Base-by-base conservation (phyloP, 257 asterid genomes). In the Verbascum thapsus region DNA sequence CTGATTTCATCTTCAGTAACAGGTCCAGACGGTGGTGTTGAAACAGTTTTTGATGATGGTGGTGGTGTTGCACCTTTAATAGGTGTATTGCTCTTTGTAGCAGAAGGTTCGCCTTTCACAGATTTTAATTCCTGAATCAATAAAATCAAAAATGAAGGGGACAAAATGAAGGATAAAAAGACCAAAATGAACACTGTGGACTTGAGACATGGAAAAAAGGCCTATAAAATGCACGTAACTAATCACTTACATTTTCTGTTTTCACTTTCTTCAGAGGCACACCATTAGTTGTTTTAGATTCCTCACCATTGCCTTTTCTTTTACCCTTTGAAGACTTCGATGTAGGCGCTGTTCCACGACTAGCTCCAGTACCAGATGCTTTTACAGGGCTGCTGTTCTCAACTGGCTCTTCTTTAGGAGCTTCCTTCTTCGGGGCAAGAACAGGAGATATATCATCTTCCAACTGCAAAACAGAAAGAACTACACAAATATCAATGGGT, bases 1-100 rank as follows among this genome's bases (percentile, higher is more conserved):
- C 88, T 83, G 49, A 92, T 94, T 78, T 94, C 99, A 0, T 87
- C 97, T 78, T 82, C 97, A 11, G 96, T 79, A 64, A 88, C 96
- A 7, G 96, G 94, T 60, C 94, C 97, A 51, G 91, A 30, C 30
- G 91, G 50, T 7, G 78, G 72, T 16, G 80, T 71, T 15, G 88
- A n/a, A 34, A 68, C 83, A 42, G 81, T 34, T 72, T 71, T 80
- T 35, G 94, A 68, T 47, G 96, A 26, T 55, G 86, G 43, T 57
- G 78, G 58, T 34, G 84, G 64, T n/a, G 78, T 34, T 58, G 72
- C 79, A 58, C 77, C 90, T 76, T 86, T 92, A 42, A 80, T 34
- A 64, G 80, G 75, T 26, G 74, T 71, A 50, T 57, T 63, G 64
- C 68, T 58, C 74, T 83, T 90, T 8, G 86, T 20, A 54, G 80